Percentiles rank a stretch among this genome's conserved stretches.
These are phyloP conservation scores for Paecilomyces formosus DNA, from an alignment of 2,329 filamentous ascomycete species.

Conservation along the genomic window DNA sequence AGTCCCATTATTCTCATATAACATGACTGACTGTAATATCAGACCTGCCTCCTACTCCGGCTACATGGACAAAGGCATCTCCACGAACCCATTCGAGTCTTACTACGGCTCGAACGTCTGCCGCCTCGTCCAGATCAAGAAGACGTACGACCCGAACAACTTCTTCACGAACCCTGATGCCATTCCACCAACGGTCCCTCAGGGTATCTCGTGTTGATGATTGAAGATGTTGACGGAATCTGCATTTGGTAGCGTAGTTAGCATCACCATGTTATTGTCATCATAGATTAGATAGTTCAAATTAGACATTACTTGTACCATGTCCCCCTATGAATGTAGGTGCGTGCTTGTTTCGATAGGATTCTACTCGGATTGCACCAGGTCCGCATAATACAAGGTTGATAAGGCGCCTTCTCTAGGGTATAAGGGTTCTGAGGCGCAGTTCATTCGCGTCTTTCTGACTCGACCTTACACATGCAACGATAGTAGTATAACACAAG, in stretches of 20 bases:
- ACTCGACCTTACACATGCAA: background rate
- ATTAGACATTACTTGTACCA: background rate
- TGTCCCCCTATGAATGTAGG: background rate
- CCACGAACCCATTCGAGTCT: conserved; percentile 4
- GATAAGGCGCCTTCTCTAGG: background rate
- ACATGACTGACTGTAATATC: background rate
- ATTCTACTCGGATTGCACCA: background rate
- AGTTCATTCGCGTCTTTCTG: background rate
- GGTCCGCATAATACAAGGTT: background rate
- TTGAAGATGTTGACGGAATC: background rate
- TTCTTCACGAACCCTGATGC: background rate
- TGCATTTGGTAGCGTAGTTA: background rate
- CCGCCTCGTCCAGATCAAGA: background rate
- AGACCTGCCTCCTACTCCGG: conserved; percentile 7
- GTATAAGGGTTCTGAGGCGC: background rate
- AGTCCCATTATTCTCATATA: background rate
- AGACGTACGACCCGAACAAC: background rate
- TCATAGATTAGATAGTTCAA: background rate
- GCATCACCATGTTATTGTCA: background rate
- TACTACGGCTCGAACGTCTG: conserved; percentile 9
- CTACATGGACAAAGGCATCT: conserved; percentile 7
- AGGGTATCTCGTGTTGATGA: background rate
- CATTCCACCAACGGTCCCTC: background rate
- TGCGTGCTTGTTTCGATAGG: background rate
- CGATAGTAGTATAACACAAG: background rate